A percentile compares a stretch with the other conserved stretches of the same genome.
Conservation (phyloP, 2,329 filamentous ascomycete species). For the Eutypa lata region DNA sequence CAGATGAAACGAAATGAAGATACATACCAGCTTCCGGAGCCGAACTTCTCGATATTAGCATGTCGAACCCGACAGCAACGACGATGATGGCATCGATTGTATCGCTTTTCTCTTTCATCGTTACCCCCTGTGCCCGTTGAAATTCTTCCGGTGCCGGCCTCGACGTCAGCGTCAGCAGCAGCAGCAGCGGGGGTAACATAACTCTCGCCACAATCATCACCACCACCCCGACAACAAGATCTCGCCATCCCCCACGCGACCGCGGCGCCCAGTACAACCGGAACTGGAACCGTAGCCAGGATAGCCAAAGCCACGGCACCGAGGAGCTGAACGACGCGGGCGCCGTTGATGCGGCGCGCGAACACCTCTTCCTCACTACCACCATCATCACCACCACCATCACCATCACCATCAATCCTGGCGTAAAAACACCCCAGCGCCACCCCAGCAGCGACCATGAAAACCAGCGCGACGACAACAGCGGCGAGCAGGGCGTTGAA, state of each 20-base stretch:
- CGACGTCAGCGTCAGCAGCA: no score
- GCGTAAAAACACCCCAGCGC: slow-evolving; percentile 35
- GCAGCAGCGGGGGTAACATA: no score
- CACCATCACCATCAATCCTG: no score
- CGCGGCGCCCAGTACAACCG: slow-evolving; percentile 48
- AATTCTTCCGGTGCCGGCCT: no score
- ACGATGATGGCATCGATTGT: neutral
- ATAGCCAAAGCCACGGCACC: slow-evolving; percentile 59
- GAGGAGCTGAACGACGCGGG: slow-evolving; percentile 63
- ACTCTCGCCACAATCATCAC: no score
- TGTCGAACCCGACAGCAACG: neutral
- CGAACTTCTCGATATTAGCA: slow-evolving; percentile 55
- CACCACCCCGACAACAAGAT: neutral
- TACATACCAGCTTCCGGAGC: slow-evolving; percentile 56
- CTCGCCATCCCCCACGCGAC: neutral
- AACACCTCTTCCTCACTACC: no score
- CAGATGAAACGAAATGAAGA: no score
- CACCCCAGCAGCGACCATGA: slow-evolving; percentile 63
- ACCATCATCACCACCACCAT: no score
- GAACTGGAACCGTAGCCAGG: slow-evolving; percentile 51
- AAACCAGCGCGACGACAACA: slow-evolving; percentile 58
- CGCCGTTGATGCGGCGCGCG: no score
- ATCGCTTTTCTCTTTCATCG: neutral
- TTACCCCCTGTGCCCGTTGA: neutral
- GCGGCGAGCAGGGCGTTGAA: slow-evolving; percentile 60